A percentile compares a stretch with the other conserved stretches of the same genome.
These are phyloP conservation scores for Coleophoma eucalyptorum DNA, from an alignment of 2,329 filamentous ascomycete genomes.

Conservation along the genomic window DNA sequence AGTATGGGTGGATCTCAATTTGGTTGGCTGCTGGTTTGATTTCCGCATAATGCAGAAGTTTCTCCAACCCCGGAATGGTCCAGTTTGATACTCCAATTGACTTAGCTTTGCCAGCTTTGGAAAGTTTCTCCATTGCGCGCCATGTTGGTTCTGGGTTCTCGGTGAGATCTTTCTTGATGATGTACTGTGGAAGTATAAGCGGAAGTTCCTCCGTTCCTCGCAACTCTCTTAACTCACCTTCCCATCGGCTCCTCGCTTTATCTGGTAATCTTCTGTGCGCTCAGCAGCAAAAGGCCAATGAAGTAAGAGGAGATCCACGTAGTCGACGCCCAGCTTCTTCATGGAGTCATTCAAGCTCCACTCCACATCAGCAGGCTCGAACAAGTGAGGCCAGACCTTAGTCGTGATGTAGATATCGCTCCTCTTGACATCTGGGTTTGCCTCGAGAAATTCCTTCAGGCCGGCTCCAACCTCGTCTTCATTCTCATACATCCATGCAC, in stretches of 20 bases:
- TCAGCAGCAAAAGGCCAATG: constrained; percentile 80
- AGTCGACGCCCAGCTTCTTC: constrained; percentile 69
- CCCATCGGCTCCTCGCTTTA: constrained; percentile 43
- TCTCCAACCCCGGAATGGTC: constrained; percentile 46
- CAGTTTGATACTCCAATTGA: constrained; percentile 59
- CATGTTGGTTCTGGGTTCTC: constrained; percentile 63
- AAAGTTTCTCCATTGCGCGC: constrained; percentile 68
- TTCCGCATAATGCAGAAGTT: constrained; percentile 42
- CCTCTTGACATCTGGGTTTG: constrained; percentile 57
- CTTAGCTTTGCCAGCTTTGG: constrained; percentile 52
- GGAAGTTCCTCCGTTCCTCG: background rate
- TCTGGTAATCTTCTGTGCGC: constrained; percentile 68
- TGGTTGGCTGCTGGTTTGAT: constrained; percentile 48
- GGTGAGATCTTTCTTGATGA: constrained; percentile 60
- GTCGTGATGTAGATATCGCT: constrained; percentile 78
- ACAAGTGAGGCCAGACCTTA: constrained; percentile 80
- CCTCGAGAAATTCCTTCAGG: constrained; percentile 64
- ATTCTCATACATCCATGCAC: constrained; percentile 70
- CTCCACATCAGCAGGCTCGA: constrained; percentile 56
- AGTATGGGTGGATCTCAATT: constrained; percentile 70
- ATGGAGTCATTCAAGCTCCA: constrained; percentile 69
- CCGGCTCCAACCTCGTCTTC: constrained; percentile 80
- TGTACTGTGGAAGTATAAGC: constrained; percentile 35
- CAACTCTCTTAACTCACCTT: constrained; percentile 32
- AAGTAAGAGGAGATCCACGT: constrained; percentile 77